phyloP scores from a whole-genome alignment of 306 rosid species.

The Nissolia schottii region DNA sequence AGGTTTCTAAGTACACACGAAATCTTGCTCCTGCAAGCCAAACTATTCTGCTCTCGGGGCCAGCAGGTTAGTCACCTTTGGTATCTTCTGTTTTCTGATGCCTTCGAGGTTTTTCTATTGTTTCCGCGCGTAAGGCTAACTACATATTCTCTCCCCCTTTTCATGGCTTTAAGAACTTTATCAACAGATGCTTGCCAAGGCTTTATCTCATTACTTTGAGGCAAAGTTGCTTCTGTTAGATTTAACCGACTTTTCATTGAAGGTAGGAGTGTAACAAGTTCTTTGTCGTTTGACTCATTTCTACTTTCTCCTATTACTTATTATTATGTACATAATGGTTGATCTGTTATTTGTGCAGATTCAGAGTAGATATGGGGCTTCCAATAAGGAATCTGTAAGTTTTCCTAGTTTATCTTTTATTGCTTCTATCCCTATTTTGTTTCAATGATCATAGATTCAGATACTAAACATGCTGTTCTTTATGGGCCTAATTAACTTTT shows the following conservation, averaged over 20 bases:
- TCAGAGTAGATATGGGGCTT: slow-evolving; percentile 74
- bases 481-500: slow-evolving; percentile 2
- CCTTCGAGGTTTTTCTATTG: background rate
- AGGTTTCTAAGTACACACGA: slow-evolving; percentile 76
- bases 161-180: slow-evolving; percentile 59
- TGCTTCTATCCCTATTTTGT: background rate
- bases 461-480: background rate
- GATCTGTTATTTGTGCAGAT: slow-evolving; percentile 41
- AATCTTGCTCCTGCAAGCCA: slow-evolving; percentile 97
- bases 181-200: slow-evolving; percentile 96
- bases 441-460: background rate
- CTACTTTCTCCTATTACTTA: background rate
- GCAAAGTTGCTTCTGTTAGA: slow-evolving; percentile 92
- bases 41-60: slow-evolving; percentile 91
- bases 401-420: slow-evolving; percentile 8
- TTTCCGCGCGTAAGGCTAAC: background rate
- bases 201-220: slow-evolving; percentile 90
- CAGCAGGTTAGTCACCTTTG: slow-evolving; percentile 60
- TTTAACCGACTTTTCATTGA: slow-evolving; percentile 76
- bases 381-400: slow-evolving; percentile 70
- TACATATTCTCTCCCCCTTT: background rate
- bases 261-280: slow-evolving; percentile 38
- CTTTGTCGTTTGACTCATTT: background rate
- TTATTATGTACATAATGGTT: slow-evolving; percentile 3
- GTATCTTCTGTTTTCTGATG: background rate